Evolutionary conservation across 1,139 yeast genomes (phyloP).

Genomic region (Candida sp.): DNA sequence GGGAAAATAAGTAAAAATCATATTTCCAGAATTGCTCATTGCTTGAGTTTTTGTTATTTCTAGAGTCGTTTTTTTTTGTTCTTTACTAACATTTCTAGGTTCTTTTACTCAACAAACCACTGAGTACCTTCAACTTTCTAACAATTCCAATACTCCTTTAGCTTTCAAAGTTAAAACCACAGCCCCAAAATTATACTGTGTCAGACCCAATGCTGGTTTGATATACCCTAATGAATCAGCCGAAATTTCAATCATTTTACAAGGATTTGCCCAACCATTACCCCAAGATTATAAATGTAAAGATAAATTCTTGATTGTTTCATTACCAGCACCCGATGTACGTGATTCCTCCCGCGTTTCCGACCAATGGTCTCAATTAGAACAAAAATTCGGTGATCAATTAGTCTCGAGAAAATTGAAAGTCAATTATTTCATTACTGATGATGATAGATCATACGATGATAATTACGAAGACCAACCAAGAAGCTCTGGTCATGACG

Average conservation of each 20-base stretch:
- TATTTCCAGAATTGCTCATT: neutral
- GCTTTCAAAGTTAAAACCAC: constrained; percentile 98
- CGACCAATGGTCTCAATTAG: constrained; percentile 71
- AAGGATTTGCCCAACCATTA: constrained; percentile 79
- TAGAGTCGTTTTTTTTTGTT: neutral
- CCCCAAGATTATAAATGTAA: constrained; percentile 71
- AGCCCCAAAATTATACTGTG: constrained; percentile 95
- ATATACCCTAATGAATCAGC: constrained; percentile 71
- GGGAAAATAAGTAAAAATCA: too few species aligned
- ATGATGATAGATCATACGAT: constrained; percentile 16
- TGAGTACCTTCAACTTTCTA: constrained; percentile 64
- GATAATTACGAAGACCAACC: constrained; percentile 13
- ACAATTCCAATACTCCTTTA: constrained; percentile 56
- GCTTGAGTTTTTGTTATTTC: too few species aligned
- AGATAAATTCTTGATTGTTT: constrained; percentile 89
- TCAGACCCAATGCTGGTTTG: constrained; percentile 89
- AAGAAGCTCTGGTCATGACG: constrained; percentile 6
- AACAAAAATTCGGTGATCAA: constrained; percentile 54
- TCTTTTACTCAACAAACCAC: constrained; percentile 76
- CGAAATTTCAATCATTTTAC: constrained; percentile 78
- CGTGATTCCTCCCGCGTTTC: constrained; percentile 57
- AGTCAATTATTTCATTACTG: constrained; percentile 57
- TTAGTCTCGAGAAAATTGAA: constrained; percentile 74
- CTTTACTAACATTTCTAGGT: constrained; percentile 22
- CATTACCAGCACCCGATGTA: constrained; percentile 69